Evolutionary conservation across 139 green algal species (phyloP).

Genomic region (Micractinium sp.): DNA sequence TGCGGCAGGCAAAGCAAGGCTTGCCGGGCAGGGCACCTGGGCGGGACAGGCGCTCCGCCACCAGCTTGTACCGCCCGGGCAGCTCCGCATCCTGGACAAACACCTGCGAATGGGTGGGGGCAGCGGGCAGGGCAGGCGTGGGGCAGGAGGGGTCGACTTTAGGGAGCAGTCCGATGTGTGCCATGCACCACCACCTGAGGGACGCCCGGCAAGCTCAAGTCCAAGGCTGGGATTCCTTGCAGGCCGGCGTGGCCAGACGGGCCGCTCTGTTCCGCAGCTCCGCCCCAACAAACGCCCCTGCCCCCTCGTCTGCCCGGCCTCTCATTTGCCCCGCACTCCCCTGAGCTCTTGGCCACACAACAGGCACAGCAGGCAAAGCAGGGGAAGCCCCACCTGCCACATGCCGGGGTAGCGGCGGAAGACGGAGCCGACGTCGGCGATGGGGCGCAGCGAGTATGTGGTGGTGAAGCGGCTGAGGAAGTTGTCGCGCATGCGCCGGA

Average conservation of each 20-base stretch:
- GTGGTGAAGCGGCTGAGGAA: slow-evolving; percentile 86
- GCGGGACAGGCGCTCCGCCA: slow-evolving; percentile 45
- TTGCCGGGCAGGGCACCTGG: slow-evolving; percentile 14
- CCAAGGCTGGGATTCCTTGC: too few species aligned
- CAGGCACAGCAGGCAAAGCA: background rate
- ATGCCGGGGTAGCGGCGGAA: slow-evolving; percentile 78
- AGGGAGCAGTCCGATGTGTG: background rate
- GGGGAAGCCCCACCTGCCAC: slow-evolving; percentile 70
- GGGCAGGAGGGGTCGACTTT: background rate
- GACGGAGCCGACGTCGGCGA: slow-evolving; percentile 74
- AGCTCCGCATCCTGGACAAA: slow-evolving; percentile 41
- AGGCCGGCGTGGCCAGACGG: too few species aligned
- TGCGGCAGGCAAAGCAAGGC: too few species aligned
- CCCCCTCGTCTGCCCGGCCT: background rate
- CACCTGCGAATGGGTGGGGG: slow-evolving; percentile 14
- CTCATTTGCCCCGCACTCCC: background rate
- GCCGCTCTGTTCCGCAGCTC: too few species aligned
- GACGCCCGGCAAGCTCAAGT: too few species aligned
- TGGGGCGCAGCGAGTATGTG: slow-evolving; percentile 90
- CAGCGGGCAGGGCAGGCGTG: background rate
- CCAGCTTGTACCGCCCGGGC: slow-evolving; percentile 53
- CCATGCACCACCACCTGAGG: background rate
- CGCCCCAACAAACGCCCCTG: too few species aligned
- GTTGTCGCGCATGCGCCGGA: slow-evolving; percentile 78
- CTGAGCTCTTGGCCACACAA: background rate